Percentiles rank a stretch among this genome's conserved stretches.
Evolutionary conservation across 345 rosid species (phyloP).

Genomic region (Populus nigra): DNA sequence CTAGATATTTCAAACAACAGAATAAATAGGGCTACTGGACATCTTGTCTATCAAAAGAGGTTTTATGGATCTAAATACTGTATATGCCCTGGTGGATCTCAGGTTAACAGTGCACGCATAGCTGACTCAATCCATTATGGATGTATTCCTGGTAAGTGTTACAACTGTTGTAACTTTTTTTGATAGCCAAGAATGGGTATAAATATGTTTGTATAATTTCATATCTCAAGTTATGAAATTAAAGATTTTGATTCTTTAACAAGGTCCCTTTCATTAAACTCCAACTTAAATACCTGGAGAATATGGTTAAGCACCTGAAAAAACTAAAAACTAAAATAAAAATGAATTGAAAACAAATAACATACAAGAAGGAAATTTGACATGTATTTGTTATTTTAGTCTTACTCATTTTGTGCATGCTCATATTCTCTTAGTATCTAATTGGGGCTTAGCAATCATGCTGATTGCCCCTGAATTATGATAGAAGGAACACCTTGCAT

Average conservation of each 20-base stretch:
- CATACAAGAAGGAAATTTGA: not conserved
- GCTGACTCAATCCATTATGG: slow-evolving; percentile 97
- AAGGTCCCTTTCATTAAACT: not conserved
- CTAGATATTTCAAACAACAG: slow-evolving; percentile 90
- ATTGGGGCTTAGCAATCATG: not conserved
- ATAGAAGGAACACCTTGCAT: not conserved
- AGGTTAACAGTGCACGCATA: slow-evolving; percentile 97
- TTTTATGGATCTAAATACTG: slow-evolving; percentile 88
- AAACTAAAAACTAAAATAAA: no score
- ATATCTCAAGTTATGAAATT: not conserved
- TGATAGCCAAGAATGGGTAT: not conserved
- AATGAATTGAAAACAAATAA: not conserved
- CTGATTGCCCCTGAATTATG: not conserved
- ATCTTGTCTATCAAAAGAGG: slow-evolving; percentile 86
- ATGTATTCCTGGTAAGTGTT: slow-evolving; percentile 84
- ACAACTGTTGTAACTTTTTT: not conserved
- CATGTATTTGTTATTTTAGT: not conserved
- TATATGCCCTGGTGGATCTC: slow-evolving; percentile 99
- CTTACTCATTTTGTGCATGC: not conserved
- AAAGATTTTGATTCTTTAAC: not conserved
- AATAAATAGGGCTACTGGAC: slow-evolving; percentile 84
- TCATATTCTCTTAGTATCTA: not conserved
- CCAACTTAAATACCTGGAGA: not conserved
- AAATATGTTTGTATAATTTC: not conserved
- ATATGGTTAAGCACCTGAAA: no score